Percentiles rank a stretch among this genome's conserved stretches.
These are phyloP conservation scores for Mortierella sp. DNA, from an alignment of 371 early-diverging fungal species.

Conservation along the genomic window DNA sequence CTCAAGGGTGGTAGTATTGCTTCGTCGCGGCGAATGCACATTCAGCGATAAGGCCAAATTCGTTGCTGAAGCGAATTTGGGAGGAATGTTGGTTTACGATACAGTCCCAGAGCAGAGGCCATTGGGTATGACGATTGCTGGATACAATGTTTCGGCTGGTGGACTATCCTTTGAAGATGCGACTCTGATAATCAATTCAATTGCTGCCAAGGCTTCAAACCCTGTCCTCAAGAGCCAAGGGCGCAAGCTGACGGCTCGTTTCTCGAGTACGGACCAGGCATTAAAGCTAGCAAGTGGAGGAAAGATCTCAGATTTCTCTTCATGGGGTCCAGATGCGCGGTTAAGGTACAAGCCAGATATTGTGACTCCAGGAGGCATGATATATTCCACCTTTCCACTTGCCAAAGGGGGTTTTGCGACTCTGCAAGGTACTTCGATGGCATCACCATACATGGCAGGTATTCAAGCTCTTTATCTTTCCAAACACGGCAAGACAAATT, in stretches of 20 bases:
- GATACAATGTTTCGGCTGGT: constrained; percentile 36
- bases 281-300: constrained; percentile 60
- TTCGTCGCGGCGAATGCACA: constrained; percentile 73
- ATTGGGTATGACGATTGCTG: constrained; percentile 34
- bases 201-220: constrained; percentile 3
- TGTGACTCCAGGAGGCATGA: constrained; percentile 76
- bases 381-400: constrained; percentile 75
- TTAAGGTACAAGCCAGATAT: constrained; percentile 77
- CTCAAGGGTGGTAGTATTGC: constrained; percentile 56
- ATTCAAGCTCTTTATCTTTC: constrained; percentile 65
- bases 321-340: constrained; percentile 79
- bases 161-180: constrained; percentile 48
- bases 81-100: constrained; percentile 45
- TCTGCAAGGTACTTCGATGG: constrained; percentile 67
- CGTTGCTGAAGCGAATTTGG: constrained; percentile 61
- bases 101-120: constrained; percentile 34
- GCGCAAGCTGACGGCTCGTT: constrained; percentile 31
- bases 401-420: constrained; percentile 61
- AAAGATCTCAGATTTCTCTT: constrained; percentile 67
- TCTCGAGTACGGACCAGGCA: constrained; percentile 19
- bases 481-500: constrained; percentile 30
- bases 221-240: neutral
- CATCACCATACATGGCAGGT: constrained; percentile 70
- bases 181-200: constrained; percentile 9
- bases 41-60: constrained; percentile 63